Conservation (phyloP, 2,329 filamentous ascomycete genomes). For the Zasmidium citrigriseum region DNA sequence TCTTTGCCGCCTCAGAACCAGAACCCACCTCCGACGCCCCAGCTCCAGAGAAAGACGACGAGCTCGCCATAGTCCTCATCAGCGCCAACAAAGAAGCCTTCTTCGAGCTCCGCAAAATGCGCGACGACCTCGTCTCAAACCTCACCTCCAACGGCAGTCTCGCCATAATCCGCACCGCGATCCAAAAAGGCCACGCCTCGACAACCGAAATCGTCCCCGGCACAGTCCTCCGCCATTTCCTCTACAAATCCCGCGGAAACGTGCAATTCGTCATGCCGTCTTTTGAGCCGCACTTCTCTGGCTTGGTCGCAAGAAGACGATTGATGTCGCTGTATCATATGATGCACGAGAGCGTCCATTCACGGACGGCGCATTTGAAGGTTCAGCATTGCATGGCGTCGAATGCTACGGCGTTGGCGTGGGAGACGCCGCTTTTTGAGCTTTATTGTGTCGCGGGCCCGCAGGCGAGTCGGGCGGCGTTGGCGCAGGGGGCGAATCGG, state of each 20-base stretch:
- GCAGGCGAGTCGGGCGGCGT: slow-evolving; percentile 59
- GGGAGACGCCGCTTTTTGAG: slow-evolving; percentile 89
- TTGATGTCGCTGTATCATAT: slow-evolving; percentile 83
- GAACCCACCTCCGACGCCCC: slow-evolving; percentile 11
- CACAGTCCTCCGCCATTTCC: slow-evolving; percentile 81
- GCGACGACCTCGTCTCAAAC: slow-evolving; percentile 64
- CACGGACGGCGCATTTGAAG: slow-evolving; percentile 80
- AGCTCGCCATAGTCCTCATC: slow-evolving; percentile 88
- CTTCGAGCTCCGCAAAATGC: slow-evolving; percentile 78
- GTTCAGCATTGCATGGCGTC: slow-evolving; percentile 76
- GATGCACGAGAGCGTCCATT: slow-evolving; percentile 82
- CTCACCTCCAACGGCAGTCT: slow-evolving; percentile 76
- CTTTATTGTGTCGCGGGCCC: slow-evolving; percentile 92
- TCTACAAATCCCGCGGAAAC: slow-evolving; percentile 92
- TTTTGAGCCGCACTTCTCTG: slow-evolving; percentile 67
- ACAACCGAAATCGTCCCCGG: slow-evolving; percentile 77
- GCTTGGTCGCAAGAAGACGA: slow-evolving; percentile 41
- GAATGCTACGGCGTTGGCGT: slow-evolving; percentile 80
- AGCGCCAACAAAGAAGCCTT: slow-evolving; percentile 93
- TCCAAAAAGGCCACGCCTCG: slow-evolving; percentile 68
- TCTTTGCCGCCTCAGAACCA: slow-evolving; percentile 64
- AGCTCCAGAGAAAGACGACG: slow-evolving; percentile 49
- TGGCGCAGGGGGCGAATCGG: slow-evolving; percentile 85
- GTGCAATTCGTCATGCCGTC: slow-evolving; percentile 95
- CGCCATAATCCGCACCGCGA: slow-evolving; percentile 70